A percentile compares a stretch with the other conserved stretches of the same genome.
Evolutionary conservation across 495 filamentous ascomycete species (phyloP).

Genomic region (Cladorrhinum samala): DNA sequence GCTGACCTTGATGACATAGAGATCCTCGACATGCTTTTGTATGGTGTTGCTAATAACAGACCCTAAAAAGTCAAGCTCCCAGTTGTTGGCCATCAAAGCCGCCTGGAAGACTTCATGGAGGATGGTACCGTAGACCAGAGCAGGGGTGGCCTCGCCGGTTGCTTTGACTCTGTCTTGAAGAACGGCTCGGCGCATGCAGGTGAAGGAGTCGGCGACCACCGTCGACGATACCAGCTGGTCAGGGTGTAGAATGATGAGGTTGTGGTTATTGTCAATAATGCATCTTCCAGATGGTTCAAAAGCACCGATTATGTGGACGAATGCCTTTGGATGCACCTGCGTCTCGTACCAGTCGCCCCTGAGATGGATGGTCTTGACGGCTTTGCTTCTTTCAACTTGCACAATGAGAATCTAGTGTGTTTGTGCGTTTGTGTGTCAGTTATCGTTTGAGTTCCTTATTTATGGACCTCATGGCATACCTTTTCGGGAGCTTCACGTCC

Average conservation of each 20-base stretch:
- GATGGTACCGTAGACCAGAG: slow-evolving; percentile 82
- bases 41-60: slow-evolving; percentile 58
- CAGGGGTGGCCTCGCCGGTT: slow-evolving; percentile 64
- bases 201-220: slow-evolving; percentile 87
- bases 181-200: slow-evolving; percentile 80
- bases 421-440: too few relatives aligned
- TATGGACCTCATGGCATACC: slow-evolving; percentile 41
- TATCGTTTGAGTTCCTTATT: not conserved
- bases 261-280: slow-evolving; percentile 66
- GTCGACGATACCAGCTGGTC: slow-evolving; percentile 94
- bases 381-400: slow-evolving; percentile 62
- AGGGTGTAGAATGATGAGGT: slow-evolving; percentile 89
- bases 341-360: slow-evolving; percentile 82
- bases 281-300: slow-evolving; percentile 63
- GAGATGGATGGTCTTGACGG: slow-evolving; percentile 62
- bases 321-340: slow-evolving; percentile 62
- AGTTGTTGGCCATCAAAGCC: slow-evolving; percentile 75
- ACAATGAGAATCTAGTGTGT: slow-evolving; percentile 62
- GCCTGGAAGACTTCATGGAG: slow-evolving; percentile 93
- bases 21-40: slow-evolving; percentile 68
- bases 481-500: slow-evolving; percentile 62
- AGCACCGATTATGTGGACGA: slow-evolving; percentile 78
- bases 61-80: slow-evolving; percentile 62
- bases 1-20: slow-evolving; percentile 76
- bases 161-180: slow-evolving; percentile 91